These are phyloP conservation scores for Curvularia eragrostidis DNA, from an alignment of 2,329 filamentous ascomycete genomes.

Conservation along the genomic window DNA sequence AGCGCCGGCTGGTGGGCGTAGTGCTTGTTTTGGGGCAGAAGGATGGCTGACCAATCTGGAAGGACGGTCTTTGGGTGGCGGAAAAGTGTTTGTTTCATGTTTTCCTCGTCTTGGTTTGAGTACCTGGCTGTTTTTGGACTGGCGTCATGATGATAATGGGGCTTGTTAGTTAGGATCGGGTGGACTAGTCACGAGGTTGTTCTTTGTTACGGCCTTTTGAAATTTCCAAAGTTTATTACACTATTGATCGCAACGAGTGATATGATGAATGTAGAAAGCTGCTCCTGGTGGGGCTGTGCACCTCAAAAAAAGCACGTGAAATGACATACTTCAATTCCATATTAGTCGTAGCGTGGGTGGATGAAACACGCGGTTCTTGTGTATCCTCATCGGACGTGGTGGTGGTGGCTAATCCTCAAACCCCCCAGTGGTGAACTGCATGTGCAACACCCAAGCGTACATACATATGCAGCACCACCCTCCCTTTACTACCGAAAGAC, in stretches of 20 bases:
- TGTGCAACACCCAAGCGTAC: neutral
- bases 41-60: constrained; percentile 13
- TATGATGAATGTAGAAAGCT: constrained; percentile 10
- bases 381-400: neutral
- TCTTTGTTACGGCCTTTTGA: constrained; percentile 7
- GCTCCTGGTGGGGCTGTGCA: constrained; percentile 5
- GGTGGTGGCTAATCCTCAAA: neutral
- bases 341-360: neutral
- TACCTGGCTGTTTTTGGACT: constrained; percentile 14
- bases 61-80: constrained; percentile 7
- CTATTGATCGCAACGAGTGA: constrained; percentile 33
- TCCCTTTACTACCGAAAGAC: no score
- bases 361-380: neutral
- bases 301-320: neutral
- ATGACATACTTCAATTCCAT: constrained; percentile 18
- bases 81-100: constrained; percentile 3
- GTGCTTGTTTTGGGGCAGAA: constrained; percentile 24
- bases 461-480: neutral
- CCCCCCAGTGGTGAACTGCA: neutral
- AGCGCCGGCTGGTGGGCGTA: constrained; percentile 13
- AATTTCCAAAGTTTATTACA: constrained; percentile 10
- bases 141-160: constrained; percentile 10
- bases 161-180: constrained; percentile 3
- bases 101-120: constrained; percentile 14
- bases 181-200: constrained; percentile 2